Percentiles rank a stretch among this genome's conserved stretches.
phyloP scores from a whole-genome alignment of 768 basidiomycete genomes.

The Leccinum longicurvipes region DNA sequence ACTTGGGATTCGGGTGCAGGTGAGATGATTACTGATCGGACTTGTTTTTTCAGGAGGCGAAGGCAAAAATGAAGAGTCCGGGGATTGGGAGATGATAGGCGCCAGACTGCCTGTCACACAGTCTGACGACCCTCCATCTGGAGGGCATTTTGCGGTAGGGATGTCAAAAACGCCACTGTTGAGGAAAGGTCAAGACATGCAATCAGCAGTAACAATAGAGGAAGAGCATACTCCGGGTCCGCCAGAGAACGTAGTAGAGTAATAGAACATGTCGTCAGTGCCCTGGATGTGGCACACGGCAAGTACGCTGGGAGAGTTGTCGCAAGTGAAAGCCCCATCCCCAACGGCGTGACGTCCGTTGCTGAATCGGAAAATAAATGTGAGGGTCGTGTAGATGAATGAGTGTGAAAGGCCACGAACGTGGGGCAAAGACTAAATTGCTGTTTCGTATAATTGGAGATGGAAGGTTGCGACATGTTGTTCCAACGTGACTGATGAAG shows the following conservation, averaged over 20 bases:
- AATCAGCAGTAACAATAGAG: neutral
- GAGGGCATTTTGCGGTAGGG: constrained; percentile 91
- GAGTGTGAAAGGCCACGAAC: constrained; percentile 42
- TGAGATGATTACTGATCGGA: constrained; percentile 16
- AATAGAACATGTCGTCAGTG: constrained; percentile 81
- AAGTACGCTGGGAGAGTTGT: constrained; percentile 74
- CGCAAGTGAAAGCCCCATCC: constrained; percentile 88
- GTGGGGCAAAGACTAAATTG: constrained; percentile 95
- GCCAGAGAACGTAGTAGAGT: constrained; percentile 92
- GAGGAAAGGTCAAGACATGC: neutral
- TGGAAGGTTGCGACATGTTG: constrained; percentile 70
- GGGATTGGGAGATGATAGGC: constrained; percentile 51
- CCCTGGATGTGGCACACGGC: constrained; percentile 85
- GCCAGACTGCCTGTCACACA: constrained; percentile 93
- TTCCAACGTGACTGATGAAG: constrained; percentile 71
- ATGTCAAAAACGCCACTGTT: constrained; percentile 93
- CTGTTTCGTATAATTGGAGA: constrained; percentile 69
- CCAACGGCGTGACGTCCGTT: constrained; percentile 96
- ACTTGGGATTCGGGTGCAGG: constrained; percentile 23
- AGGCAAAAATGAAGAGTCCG: constrained; percentile 32
- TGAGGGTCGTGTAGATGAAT: constrained; percentile 12
- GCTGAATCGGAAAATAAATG: constrained; percentile 40
- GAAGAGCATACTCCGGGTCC: constrained; percentile 74
- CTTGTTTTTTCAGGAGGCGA: constrained; percentile 25
- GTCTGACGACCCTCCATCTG: constrained; percentile 90